Conservation (phyloP, 257 asterid species). For the Vinca minor region DNA sequence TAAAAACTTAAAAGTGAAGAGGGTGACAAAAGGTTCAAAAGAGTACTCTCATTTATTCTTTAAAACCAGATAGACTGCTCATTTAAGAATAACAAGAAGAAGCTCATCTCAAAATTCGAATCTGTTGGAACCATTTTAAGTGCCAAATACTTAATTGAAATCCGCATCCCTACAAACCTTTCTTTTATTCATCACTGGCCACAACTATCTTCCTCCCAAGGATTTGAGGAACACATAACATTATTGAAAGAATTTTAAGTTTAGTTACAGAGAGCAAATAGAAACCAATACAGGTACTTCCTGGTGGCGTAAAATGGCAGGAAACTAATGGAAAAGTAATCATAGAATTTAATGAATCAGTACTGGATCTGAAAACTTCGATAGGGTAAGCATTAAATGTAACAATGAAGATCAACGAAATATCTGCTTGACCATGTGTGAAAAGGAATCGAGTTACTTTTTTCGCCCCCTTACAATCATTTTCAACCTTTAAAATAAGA, state of each 20-base stretch:
- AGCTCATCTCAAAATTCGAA: not conserved
- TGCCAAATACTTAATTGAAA: not conserved
- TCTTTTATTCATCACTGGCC: not conserved
- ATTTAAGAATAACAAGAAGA: not conserved
- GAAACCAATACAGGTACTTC: not conserved
- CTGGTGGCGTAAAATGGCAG: not conserved
- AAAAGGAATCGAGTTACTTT: not conserved
- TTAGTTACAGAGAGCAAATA: not conserved
- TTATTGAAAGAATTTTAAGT: not conserved
- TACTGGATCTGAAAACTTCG: not conserved
- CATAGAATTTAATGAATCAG: not conserved
- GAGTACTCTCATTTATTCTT: not conserved
- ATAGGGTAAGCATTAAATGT: not conserved
- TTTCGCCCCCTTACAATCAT: not conserved
- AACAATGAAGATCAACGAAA: not conserved
- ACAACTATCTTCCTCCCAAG: not conserved
- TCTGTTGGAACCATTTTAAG: slow-evolving; percentile 1
- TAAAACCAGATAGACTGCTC: not conserved
- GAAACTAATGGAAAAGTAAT: not conserved
- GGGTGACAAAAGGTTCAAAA: not conserved
- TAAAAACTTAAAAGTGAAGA: not conserved
- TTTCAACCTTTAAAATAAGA: not conserved
- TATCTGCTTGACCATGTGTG: not conserved
- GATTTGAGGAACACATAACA: not conserved
- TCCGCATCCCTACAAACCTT: not conserved